phyloP scores from a whole-genome alignment of 805 yeast species.

The Yamadazyma scolyti region DNA sequence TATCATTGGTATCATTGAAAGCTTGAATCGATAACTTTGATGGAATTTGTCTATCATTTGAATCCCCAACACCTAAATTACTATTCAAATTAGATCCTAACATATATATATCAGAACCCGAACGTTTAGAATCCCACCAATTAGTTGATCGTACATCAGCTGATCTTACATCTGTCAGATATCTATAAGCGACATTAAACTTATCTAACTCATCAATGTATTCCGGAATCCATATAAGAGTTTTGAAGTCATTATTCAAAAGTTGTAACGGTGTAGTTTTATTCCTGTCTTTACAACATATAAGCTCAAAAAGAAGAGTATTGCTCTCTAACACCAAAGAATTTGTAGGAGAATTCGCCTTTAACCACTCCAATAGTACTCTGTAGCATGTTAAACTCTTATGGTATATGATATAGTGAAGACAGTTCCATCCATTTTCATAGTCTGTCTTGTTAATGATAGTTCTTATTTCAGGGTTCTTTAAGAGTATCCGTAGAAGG shows the following conservation, averaged over 20 bases:
- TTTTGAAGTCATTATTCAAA: slow-evolving; percentile 43
- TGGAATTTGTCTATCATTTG: slow-evolving; percentile 43
- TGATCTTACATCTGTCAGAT: background rate
- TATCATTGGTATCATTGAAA: slow-evolving; percentile 15
- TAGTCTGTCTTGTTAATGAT: slow-evolving; percentile 46
- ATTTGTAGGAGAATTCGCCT: slow-evolving; percentile 4
- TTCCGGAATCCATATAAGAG: slow-evolving; percentile 40
- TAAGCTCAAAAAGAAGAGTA: slow-evolving; percentile 29
- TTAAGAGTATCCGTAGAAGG: slow-evolving; percentile 43
- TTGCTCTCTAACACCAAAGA: slow-evolving; percentile 8
- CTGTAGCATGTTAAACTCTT: slow-evolving; percentile 56
- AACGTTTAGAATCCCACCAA: slow-evolving; percentile 45
- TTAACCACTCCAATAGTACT: slow-evolving; percentile 25
- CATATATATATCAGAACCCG: slow-evolving; percentile 57
- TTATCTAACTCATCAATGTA: slow-evolving; percentile 35
- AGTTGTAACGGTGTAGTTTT: slow-evolving; percentile 73
- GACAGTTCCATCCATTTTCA: slow-evolving; percentile 80
- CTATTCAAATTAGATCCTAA: slow-evolving; percentile 63
- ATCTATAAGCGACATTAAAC: slow-evolving; percentile 20
- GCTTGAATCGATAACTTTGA: slow-evolving; percentile 31
- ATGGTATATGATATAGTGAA: slow-evolving; percentile 65
- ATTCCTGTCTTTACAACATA: slow-evolving; percentile 64
- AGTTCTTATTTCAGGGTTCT: slow-evolving; percentile 44
- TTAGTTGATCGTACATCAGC: slow-evolving; percentile 11
- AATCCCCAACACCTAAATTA: slow-evolving; percentile 65